These are phyloP conservation scores for Nevesoporus exiguus DNA, from an alignment of 768 basidiomycete species.

Conservation along the genomic window DNA sequence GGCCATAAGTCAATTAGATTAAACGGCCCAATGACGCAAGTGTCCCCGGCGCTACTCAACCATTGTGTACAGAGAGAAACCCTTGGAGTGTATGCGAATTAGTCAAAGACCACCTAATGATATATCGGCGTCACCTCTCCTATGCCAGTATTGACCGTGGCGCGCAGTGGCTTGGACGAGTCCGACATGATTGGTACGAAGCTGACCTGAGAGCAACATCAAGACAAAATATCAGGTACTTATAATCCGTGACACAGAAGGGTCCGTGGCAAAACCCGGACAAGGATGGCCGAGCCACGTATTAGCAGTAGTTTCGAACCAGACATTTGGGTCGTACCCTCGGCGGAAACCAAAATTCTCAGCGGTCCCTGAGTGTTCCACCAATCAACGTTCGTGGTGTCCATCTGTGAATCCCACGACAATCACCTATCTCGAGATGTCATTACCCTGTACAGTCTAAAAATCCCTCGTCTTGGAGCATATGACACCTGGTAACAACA, in stretches of 20 bases:
- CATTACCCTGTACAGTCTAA: too few relatives aligned
- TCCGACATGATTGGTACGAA: constrained; percentile 10
- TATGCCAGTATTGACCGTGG: constrained; percentile 55
- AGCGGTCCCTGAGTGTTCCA: not conserved
- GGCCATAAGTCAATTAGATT: not conserved
- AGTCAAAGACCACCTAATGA: not conserved
- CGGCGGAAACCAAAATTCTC: not conserved
- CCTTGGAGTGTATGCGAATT: constrained; percentile 29
- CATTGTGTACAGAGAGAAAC: constrained; percentile 48
- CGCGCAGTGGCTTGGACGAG: constrained; percentile 19
- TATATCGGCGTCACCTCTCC: constrained; percentile 42
- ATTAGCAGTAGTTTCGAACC: not conserved
- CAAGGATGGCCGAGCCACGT: not conserved
- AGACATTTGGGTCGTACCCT: not conserved
- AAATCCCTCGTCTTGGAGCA: too few relatives aligned
- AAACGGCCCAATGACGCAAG: not conserved
- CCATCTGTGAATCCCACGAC: too few relatives aligned
- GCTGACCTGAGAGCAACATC: not conserved
- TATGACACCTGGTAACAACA: too few relatives aligned
- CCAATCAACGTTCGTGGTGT: too few relatives aligned
- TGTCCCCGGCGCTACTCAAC: constrained; percentile 24
- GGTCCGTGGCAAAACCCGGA: not conserved
- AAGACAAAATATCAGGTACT: not conserved
- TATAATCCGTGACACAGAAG: not conserved
- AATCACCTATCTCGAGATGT: too few relatives aligned